Evolutionary conservation across 2,329 filamentous ascomycete species (phyloP), one percentile per base, ranked within the genome.

Genomic region (Clonostachys chloroleuca): DNA sequence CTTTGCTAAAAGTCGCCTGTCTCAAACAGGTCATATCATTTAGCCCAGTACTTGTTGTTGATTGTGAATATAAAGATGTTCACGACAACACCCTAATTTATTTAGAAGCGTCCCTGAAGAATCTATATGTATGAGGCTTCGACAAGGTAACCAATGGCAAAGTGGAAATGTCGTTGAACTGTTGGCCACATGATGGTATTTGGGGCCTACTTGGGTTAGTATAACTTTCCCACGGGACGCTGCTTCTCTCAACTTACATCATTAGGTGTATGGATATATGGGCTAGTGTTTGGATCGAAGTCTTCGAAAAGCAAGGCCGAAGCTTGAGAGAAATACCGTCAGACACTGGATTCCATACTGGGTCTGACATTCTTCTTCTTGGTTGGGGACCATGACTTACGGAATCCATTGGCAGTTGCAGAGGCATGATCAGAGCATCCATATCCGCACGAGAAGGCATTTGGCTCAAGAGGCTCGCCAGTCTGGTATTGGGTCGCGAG

Each of bases 361-460:
- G 10, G 9, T 24, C 24, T 24, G 24, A 24, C 10, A 10, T 30
- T 30, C 9, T 30, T 30, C 8, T 30, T 30, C 8, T 30, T 30
- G 3, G 6, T 7, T 24, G 24, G 24, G 12, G 34, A n/a, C 2
- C 9, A 9, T n/a, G 10, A 45, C 47, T 12, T 41, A 68, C 64
- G 67, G 56, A 69, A 70, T 3, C 66, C 67, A 39, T 69, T 65
- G 16, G 63, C 58, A 24, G 53, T 49, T 17, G 57, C 63, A 13
- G 54, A 58, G 33, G 56, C 61, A 47, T 75, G 72, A 51, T 75
- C 71, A 13, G 67, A 71, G 59, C 72, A 75, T 4, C 59, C 70
- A 47, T 75, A 75, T 7, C 69, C 71, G 49, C 72, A 75, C 8
- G 37, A 45, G 40, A 68, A 67, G 17, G 49, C 59, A 5, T 59